Conservation (phyloP, 2,329 filamentous ascomycete species). For the Pseudocercospora crystallina region DNA sequence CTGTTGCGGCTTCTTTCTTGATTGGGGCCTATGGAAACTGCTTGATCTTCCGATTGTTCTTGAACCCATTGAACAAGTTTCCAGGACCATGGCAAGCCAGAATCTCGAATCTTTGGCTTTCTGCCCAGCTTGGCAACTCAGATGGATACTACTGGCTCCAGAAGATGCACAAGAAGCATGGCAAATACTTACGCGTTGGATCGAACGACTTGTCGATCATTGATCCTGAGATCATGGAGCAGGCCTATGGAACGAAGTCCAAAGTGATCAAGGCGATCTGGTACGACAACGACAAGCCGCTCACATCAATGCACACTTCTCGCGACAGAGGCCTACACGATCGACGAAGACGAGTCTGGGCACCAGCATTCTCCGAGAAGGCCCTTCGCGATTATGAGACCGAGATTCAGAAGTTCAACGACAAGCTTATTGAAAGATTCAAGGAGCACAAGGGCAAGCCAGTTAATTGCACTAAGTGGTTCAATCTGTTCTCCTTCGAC, state of each 20-base stretch:
- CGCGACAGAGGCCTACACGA: conserved; percentile 42
- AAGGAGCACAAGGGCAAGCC: conserved; percentile 27
- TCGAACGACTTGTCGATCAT: conserved; percentile 39
- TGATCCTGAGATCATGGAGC: conserved; percentile 38
- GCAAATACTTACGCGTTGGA: conserved; percentile 38
- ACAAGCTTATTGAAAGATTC: conserved; percentile 38
- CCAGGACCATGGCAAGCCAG: conserved; percentile 37
- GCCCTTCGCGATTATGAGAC: conserved; percentile 45
- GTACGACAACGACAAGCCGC: conserved; percentile 41
- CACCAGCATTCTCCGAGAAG: conserved; percentile 42
- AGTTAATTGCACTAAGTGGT: conserved; percentile 43
- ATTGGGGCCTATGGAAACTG: conserved; percentile 34
- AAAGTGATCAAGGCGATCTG: conserved; percentile 44
- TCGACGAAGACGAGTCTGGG: conserved; percentile 44
- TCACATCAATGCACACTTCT: conserved; percentile 41
- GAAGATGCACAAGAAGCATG: conserved; percentile 38
- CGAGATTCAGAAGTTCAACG: conserved; percentile 38
- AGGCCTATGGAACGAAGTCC: conserved; percentile 41
- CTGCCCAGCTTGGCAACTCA: conserved; percentile 25
- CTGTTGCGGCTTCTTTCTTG: conserved; percentile 19
- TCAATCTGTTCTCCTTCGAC: conserved; percentile 47
- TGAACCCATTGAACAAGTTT: conserved; percentile 37
- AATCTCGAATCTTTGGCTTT: conserved; percentile 37
- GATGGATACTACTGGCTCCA: conserved; percentile 34
- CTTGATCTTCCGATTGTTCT: conserved; percentile 37